Evolutionary conservation across 352 stramenopile genomes (phyloP), one percentile per base, ranked within the genome.

Genomic region (Pythium periplocum): DNA sequence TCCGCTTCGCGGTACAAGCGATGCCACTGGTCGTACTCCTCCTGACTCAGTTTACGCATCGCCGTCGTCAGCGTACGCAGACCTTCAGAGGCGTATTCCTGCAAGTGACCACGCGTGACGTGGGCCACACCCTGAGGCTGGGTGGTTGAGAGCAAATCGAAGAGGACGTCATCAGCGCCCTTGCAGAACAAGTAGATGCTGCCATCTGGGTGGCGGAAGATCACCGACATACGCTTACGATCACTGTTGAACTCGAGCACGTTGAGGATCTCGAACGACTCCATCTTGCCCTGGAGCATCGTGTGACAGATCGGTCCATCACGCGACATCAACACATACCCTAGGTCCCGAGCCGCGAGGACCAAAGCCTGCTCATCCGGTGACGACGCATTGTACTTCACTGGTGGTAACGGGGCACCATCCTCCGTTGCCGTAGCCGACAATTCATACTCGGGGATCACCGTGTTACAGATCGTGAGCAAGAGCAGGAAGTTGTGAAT

Each of bases 241-340:
- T 98, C 87, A 49, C 91, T 98, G 66, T 98, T 97, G 75, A 99
- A 99, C 66, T 98, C 96, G 47, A 99, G 95, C 4, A 99, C 83
- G 46, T 97, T 97, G 48, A 99, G 68, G 53, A 98, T 88, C 52
- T 92, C 70, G 75, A 93, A 99, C 17, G 79, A 88, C 74, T 85
- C 71, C 6, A 68, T 53, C 38, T 62, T 55, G 4, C 84, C 84
- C 47, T 84, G 82, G 54, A 95, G 86, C 12, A 72, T 17, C 3
- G 80, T 78, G 43, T 93, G 57, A 43, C 82, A 92, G 6, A 87
- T 75, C 11, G 71, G 59, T 3, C 84, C 84, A 51, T 90, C 79
- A 26, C 84, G 82, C 0, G 65, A 74, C 6, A 69, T 59, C 11
- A 95, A 60, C 26, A 89, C 72, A 52, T 90, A 92, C 12, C 69